Percentiles rank a stretch among this genome's conserved stretches.
phyloP scores from a whole-genome alignment of 352 stramenopile genomes.

The Pythium rishiriense region DNA sequence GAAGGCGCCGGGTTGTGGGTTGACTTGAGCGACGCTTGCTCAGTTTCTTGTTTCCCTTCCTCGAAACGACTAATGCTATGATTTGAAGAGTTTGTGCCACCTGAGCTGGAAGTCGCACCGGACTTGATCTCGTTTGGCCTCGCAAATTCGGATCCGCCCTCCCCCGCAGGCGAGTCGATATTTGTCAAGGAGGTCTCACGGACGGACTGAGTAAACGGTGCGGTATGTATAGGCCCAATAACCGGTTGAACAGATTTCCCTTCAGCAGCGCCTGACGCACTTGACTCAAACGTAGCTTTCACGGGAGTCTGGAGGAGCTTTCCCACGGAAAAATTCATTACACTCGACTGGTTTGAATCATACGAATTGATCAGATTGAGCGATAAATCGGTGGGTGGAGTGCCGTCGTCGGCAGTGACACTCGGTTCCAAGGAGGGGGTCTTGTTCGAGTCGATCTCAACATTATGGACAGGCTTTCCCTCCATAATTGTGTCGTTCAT shows the following conservation, averaged over 20 bases:
- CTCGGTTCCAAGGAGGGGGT: not conserved
- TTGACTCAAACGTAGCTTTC: not conserved
- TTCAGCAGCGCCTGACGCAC: not conserved
- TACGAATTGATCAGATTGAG: conserved; percentile 32
- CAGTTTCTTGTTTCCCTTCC: not conserved
- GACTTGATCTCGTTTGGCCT: conserved; percentile 11
- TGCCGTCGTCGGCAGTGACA: not conserved
- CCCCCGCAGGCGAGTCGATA: no score
- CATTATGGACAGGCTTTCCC: not conserved
- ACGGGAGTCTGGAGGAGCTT: conserved; percentile 21
- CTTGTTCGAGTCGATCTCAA: not conserved
- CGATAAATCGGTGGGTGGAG: conserved; percentile 16
- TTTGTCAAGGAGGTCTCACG: no score
- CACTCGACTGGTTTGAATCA: conserved; percentile 31
- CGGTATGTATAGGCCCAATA: no score
- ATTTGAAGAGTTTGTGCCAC: not conserved
- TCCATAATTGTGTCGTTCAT: not conserved
- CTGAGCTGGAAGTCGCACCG: no score
- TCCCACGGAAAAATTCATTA: conserved; percentile 20
- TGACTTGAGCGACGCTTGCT: not conserved
- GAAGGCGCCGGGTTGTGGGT: conserved; percentile 2
- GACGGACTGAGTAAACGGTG: no score
- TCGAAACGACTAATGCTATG: not conserved
- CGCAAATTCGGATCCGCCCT: no score
- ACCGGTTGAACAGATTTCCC: not conserved